Percentiles rank a stretch among this genome's conserved stretches.
phyloP scores from a whole-genome alignment of 306 rosid species.

The Abrus precatorius region DNA sequence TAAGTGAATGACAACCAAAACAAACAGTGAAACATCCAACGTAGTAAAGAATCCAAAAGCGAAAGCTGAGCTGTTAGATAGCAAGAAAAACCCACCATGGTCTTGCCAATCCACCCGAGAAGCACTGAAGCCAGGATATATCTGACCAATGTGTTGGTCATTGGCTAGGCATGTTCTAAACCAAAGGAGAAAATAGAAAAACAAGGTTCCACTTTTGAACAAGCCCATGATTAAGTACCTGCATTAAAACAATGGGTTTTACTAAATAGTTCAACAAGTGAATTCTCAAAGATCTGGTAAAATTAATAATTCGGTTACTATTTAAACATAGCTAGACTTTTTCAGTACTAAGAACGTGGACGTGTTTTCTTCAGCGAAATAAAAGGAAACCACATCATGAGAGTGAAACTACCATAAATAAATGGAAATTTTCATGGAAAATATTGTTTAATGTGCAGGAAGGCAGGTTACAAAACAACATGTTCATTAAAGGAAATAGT shows the following conservation, averaged over 20 bases:
- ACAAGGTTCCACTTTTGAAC: constrained; percentile 41
- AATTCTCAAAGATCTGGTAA: constrained; percentile 4
- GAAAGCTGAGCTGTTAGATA: constrained; percentile 69
- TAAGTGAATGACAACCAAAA: constrained; percentile 70
- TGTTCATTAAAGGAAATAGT: background rate
- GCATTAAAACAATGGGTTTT: constrained; percentile 35
- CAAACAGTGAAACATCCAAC: constrained; percentile 66
- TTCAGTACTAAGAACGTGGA: background rate
- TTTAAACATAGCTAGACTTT: background rate
- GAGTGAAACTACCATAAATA: constrained; percentile 10
- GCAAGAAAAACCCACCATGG: constrained; percentile 69
- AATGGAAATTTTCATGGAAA: constrained; percentile 8
- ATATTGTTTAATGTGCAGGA: background rate
- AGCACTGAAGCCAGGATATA: constrained; percentile 66
- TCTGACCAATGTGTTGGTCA: constrained; percentile 49
- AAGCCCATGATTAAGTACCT: constrained; percentile 44
- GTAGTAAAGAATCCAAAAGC: constrained; percentile 77
- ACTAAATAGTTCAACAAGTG: background rate
- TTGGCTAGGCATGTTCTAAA: constrained; percentile 58
- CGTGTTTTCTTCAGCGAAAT: constrained; percentile 1
- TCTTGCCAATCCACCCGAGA: constrained; percentile 66
- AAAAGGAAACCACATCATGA: background rate
- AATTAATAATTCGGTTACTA: background rate
- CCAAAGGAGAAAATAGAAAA: constrained; percentile 51
- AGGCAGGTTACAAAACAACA: constrained; percentile 26